phyloP scores from a whole-genome alignment of 495 filamentous ascomycete species.

The Staphylotrichum tortipilum region DNA sequence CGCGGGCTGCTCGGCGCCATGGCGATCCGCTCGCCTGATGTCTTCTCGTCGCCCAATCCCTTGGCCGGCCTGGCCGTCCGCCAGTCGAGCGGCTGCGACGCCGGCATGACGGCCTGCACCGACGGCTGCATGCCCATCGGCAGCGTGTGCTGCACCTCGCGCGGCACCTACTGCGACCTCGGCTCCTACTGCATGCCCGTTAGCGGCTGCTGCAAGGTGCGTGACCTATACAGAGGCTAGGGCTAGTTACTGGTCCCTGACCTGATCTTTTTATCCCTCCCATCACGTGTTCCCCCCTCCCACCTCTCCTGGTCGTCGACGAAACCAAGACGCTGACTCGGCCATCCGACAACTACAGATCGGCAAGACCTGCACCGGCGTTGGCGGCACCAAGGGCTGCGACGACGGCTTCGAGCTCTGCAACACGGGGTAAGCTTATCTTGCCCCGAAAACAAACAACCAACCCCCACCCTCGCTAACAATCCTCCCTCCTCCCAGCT shows the following conservation, averaged over 20 bases:
- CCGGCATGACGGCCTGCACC: not conserved
- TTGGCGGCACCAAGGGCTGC: conserved; percentile 4
- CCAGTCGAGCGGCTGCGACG: not conserved
- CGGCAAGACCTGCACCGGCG: conserved; percentile 11
- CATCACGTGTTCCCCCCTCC: too few relatives aligned
- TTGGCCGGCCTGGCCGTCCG: not conserved
- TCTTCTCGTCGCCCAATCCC: not conserved
- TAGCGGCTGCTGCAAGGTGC: conserved; percentile 13
- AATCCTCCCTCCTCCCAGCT: not conserved
- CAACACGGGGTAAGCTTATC: not conserved
- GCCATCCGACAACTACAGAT: not conserved
- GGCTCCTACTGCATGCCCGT: conserved; percentile 15
- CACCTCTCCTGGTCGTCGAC: too few relatives aligned
- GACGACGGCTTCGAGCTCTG: conserved; percentile 5
- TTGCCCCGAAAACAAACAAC: too few relatives aligned
- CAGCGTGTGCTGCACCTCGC: not conserved
- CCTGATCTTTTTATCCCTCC: too few relatives aligned
- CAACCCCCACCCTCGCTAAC: not conserved
- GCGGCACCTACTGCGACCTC: conserved; percentile 10
- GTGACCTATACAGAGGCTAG: not conserved
- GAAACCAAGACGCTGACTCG: too few relatives aligned
- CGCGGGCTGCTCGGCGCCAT: too few relatives aligned
- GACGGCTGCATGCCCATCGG: not conserved
- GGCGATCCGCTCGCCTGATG: too few relatives aligned
- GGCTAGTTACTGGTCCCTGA: too few relatives aligned